Conservation (phyloP, 2,329 filamentous ascomycete genomes). For the Pezicula neosporulosa region DNA sequence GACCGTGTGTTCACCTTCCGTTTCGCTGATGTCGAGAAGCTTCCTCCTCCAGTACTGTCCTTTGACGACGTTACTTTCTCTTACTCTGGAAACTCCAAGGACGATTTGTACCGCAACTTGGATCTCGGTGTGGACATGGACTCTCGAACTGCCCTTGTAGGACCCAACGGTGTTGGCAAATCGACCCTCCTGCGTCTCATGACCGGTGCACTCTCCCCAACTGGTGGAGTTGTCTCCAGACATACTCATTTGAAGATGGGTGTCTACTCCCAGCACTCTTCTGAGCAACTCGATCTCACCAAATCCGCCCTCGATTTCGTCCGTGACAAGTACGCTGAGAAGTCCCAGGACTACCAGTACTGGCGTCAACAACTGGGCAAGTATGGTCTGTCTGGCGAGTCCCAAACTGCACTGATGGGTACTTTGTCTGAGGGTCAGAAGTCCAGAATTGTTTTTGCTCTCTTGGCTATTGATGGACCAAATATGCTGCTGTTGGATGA, state of each 20-base stretch:
- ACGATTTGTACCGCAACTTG: constrained; percentile 94
- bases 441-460: constrained; percentile 95
- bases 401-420: constrained; percentile 96
- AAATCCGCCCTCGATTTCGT: constrained; percentile 98
- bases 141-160: constrained; percentile 92
- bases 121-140: constrained; percentile 99
- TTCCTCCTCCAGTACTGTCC: constrained; percentile 93
- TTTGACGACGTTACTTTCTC: constrained; percentile 98
- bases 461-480: constrained; percentile 89
- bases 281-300: constrained; percentile 96
- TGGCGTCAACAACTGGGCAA: constrained; percentile 96
- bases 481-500: constrained; percentile 99
- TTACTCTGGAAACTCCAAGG: constrained; percentile 84
- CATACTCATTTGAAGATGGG: constrained; percentile 99
- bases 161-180: constrained; percentile 98
- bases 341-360: constrained; percentile 98
- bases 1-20: constrained; percentile 96
- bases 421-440: constrained; percentile 97
- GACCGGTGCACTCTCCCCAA: constrained; percentile 91
- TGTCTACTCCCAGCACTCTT: constrained; percentile 97
- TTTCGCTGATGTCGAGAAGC: constrained; percentile 97
- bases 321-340: constrained; percentile 84
- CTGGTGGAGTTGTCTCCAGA: constrained; percentile 74
- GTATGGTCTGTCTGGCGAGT: constrained; percentile 89
- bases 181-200: constrained; percentile 94